Percentiles rank a stretch among this genome's conserved stretches.
Conservation (phyloP, 768 basidiomycete species). For the Hemileccinum rubropunctum region DNA sequence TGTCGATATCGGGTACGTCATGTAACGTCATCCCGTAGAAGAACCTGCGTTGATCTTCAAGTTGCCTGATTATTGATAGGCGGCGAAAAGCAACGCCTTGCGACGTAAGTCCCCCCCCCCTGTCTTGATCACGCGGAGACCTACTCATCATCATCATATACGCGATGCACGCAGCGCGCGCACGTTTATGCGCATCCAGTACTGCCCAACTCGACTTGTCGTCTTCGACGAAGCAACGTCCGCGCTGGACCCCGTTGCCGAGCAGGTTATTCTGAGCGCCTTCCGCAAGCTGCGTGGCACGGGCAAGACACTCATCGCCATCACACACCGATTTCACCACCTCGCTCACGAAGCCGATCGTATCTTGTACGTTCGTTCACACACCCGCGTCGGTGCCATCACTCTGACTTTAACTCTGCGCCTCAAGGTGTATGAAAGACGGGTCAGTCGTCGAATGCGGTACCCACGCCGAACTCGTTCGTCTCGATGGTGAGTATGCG, state of each 20-base stretch:
- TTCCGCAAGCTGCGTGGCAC: conserved; percentile 33
- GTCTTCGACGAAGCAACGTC: conserved; percentile 61
- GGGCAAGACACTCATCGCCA: conserved; percentile 54
- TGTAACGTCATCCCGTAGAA: too few species aligned
- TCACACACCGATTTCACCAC: conserved; percentile 54
- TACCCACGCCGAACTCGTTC: conserved; percentile 29
- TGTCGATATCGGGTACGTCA: conserved; percentile 23
- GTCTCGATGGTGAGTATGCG: conserved; percentile 22
- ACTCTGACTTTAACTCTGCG: too few species aligned
- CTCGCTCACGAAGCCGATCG: conserved; percentile 48
- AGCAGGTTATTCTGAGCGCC: conserved; percentile 44
- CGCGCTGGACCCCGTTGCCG: conserved; percentile 53
- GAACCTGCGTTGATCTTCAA: too few species aligned
- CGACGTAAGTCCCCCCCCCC: conserved; percentile 38
- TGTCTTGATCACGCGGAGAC: too few species aligned
- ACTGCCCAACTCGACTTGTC: conserved; percentile 41
- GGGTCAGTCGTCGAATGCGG: conserved; percentile 31
- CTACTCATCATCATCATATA: neutral
- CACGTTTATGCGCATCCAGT: conserved; percentile 39
- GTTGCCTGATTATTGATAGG: conserved; percentile 20
- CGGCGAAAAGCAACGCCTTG: conserved; percentile 49
- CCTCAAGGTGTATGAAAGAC: conserved; percentile 31
- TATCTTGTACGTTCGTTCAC: conserved; percentile 42
- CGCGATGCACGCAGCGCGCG: conserved; percentile 36
- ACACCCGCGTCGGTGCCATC: too few species aligned